phyloP scores from a whole-genome alignment of 2,329 filamentous ascomycete species.

The Capronia epimyces region DNA sequence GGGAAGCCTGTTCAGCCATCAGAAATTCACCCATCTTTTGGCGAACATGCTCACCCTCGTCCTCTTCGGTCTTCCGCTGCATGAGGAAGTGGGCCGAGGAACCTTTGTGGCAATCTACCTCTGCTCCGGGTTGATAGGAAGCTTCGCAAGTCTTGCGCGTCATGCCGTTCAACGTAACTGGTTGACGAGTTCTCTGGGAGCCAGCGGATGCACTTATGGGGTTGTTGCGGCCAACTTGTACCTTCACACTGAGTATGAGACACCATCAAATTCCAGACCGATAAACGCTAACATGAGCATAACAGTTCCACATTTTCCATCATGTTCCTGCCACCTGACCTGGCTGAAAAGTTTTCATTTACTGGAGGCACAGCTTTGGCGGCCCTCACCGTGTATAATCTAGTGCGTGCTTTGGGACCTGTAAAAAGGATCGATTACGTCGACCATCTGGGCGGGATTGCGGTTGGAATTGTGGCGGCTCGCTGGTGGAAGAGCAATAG shows the following conservation, averaged over 20 bases:
- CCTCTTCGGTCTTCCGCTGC: constrained; percentile 50
- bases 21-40: constrained; percentile 48
- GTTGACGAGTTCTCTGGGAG: constrained; percentile 46
- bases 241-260: constrained; percentile 41
- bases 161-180: constrained; percentile 43
- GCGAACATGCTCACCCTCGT: constrained; percentile 52
- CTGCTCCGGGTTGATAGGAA: constrained; percentile 44
- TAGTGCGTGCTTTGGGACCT: constrained; percentile 32
- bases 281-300: constrained; percentile 1
- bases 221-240: constrained; percentile 48
- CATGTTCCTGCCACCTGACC: constrained; percentile 38
- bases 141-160: constrained; percentile 42
- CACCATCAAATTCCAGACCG: not conserved
- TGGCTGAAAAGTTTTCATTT: constrained; percentile 40
- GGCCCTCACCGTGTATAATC: constrained; percentile 36
- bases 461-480: constrained; percentile 34
- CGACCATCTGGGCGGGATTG: constrained; percentile 41
- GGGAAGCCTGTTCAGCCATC: constrained; percentile 54
- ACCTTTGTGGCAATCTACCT: constrained; percentile 52
- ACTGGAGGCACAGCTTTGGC: constrained; percentile 37
- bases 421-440: constrained; percentile 37
- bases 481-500: constrained; percentile 19
- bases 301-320: constrained; percentile 39
- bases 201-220: constrained; percentile 48
- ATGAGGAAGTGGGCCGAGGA: constrained; percentile 53